Evolutionary conservation across 2,329 filamentous ascomycete genomes (phyloP), one percentile per base, ranked within the genome.

Genomic region (Tolypocladium album): DNA sequence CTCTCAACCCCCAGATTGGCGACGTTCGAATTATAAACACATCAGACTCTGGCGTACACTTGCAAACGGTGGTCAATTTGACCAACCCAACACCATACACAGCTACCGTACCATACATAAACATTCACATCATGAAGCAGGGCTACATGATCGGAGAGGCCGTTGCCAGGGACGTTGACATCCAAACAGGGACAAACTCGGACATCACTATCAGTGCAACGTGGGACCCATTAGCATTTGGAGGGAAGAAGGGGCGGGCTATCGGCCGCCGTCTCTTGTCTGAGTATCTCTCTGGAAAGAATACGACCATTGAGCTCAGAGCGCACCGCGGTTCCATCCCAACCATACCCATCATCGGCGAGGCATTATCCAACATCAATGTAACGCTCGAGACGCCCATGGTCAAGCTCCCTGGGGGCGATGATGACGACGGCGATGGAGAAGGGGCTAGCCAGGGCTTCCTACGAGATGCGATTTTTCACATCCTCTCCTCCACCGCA

Each of bases 41-140:
- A 0, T 87, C 88, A 1, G 76, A 82, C 42, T 84, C 85, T 3
- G 88, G 88, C 4, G 78, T 97, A 55, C 84, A 82, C 24, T 75
- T 97, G 42, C 79, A 86, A 67, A 88, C 89, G 17, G 75, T 79
- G 45, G 80, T 96, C 67, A 96, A 94, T 69, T 81, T 96, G 62
- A 95, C 90, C 4, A 99, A 99, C 68, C 92, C 93, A 1, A 96
- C 92, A 0, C 82, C 87, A 4, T 97, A 97, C 71, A 87, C 89
- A 5, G 92, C 91, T 4, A 79, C 78, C 2, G 79, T 97, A n/a
- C 93, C 93, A 1, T 93, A 86, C 63, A 75, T 90, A 64, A 92
- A 88, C 69, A 81, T 96, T 52, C 84, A 92, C 63, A 75, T 97
- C 50, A 71, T 89, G 38, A 86, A 85, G 67, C 92, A 95, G 67